Base-by-base conservation (phyloP, 2,329 filamentous ascomycete species). In the Pestalotiopsis sp. region DNA sequence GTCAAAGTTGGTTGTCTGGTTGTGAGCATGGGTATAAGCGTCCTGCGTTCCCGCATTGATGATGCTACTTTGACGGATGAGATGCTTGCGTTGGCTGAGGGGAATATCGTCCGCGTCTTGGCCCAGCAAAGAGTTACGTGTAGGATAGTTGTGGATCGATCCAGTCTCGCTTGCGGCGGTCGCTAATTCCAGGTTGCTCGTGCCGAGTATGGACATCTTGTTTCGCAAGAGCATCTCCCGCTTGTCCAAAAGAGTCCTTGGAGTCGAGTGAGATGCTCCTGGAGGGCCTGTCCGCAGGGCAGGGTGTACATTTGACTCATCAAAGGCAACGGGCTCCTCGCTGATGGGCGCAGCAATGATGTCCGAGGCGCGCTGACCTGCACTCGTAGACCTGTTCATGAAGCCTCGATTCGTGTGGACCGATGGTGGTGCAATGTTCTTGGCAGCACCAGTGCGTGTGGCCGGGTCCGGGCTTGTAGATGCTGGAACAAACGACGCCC, bases 81-180 rank as follows among this genome's bases (percentile, higher is more conserved):
- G 78, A 60, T 87, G 81, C 67, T 86, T 87, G 58, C 92, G 90
- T 73, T 92, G 88, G 57, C 89, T 91, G 20, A 96, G 84, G 0
- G 93, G 91, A 72, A 95, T 84, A 68, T 94, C 88, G 70, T 95
- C 93, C 1, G 85, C 82, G 72, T 88, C 87, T 20, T 82, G 75
- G 23, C 76, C 77, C 9, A 77, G 45, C 12, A 71, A 66, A 69
- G 67, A 73, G 72, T 23, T 76, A 71, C 52, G 74, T 69, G 65
- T 79, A 76, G 68, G 76, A 67, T 82, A 79, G 70, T 82, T 80
- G 71, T 80, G 72, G 11, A 84, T 65, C 4, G 82, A 82, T 2
- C 80, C 81, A 3, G 82, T 77, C 60, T 87, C 85, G 69, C 82
- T 84, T 0, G 75, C 75, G 2, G 78, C 68, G 36, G 72, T 64